Evolutionary conservation across 2,329 filamentous ascomycete species (phyloP), one percentile per base, ranked within the genome.

Genomic region (Microsporum ferrugineum): DNA sequence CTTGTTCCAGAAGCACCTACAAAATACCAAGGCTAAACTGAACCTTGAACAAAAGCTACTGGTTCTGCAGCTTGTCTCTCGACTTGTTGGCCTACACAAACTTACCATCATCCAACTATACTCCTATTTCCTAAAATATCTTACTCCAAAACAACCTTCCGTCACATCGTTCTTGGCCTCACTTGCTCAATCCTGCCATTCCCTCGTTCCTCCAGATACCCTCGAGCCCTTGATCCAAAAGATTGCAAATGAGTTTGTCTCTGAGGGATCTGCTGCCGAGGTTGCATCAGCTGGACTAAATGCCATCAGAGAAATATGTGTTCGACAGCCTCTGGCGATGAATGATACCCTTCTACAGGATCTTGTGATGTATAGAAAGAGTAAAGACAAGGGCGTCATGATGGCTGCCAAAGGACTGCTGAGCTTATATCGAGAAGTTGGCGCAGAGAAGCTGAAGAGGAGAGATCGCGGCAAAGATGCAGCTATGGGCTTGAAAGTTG

Each of bases 191-290:
- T 88, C 89, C 2, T 91, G 90, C 5, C 94, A 99, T 72, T 88
- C 86, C 65, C 81, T 96, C 41, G 91, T 99, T 0, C 94, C 94
- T 0, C 92, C 92, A 0, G 94, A 99, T 78, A 88, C 86, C 0
- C 79, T 99, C 8, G 91, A 97, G 72, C 92, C 94, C 0, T 77
- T 97, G 3, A 80, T 99, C 1, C 87, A 90, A 72, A 97, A 96
- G 77, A 97, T 99, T 68, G 92, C 94, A 36, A 96, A 97, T 70
- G 94, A 99, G 72, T 99, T 99, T 70, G 92, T 99, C 1, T 96
- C 91, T 0, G 94, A 99, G 76, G 94, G 90, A 1, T 86, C 91
- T 0, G 91, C 94, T 0, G 83, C 88, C 2, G 91, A 97, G 73
- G 92, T 99, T 34, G 89, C 89, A 0, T 87, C 91, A 2, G 92